Evolutionary conservation across 495 filamentous ascomycete genomes (phyloP).

Genomic region (Podospora australis): DNA sequence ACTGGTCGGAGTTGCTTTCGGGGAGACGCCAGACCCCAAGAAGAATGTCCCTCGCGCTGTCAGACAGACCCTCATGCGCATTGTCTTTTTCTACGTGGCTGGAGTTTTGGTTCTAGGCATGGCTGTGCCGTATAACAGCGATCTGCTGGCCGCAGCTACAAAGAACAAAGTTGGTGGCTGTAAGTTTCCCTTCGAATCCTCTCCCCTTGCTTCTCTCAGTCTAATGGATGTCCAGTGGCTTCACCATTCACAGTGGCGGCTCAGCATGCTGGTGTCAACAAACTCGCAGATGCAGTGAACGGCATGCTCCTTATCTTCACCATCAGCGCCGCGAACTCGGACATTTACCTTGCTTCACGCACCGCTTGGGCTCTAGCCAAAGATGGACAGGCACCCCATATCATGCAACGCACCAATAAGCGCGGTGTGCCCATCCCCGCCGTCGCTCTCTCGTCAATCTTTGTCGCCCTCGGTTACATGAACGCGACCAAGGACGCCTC

Average conservation of each 20-base stretch:
- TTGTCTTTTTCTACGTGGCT: constrained; percentile 68
- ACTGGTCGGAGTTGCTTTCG: constrained; percentile 72
- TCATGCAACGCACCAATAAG: constrained; percentile 64
- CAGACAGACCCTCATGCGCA: constrained; percentile 65
- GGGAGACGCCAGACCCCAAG: constrained; percentile 73
- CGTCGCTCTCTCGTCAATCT: constrained; percentile 52
- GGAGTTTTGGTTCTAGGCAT: constrained; percentile 68
- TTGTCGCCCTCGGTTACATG: constrained; percentile 70
- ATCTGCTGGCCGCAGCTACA: constrained; percentile 50
- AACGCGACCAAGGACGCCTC: constrained; percentile 63
- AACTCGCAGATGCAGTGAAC: constrained; percentile 69
- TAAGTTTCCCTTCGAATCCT: constrained; percentile 9
- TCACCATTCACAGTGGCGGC: constrained; percentile 64
- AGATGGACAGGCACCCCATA: constrained; percentile 65
- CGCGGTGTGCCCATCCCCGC: constrained; percentile 72
- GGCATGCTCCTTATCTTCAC: constrained; percentile 74
- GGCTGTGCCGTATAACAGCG: constrained; percentile 54
- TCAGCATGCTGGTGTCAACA: constrained; percentile 54
- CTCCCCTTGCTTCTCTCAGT: not conserved
- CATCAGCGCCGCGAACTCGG: constrained; percentile 70
- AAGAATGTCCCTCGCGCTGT: constrained; percentile 68
- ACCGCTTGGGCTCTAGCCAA: constrained; percentile 73
- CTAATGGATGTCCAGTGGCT: constrained; percentile 35
- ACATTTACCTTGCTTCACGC: constrained; percentile 76
- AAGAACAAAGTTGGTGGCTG: constrained; percentile 37